These are phyloP conservation scores for Omphalotus guepiniiformis DNA, from an alignment of 768 basidiomycete species.

Conservation along the genomic window DNA sequence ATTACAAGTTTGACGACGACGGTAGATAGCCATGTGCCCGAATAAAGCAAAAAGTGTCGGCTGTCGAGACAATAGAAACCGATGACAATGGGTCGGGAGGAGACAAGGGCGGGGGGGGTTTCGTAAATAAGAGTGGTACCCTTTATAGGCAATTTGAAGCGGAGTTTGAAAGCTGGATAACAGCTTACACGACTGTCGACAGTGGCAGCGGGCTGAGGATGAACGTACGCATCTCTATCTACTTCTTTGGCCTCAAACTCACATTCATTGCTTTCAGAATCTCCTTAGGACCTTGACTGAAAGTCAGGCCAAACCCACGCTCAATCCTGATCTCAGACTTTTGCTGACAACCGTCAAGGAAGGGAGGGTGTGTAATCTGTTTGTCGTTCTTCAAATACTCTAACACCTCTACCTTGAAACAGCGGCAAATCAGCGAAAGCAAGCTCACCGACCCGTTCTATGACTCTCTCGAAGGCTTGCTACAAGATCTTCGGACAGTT, in stretches of 20 bases:
- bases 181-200: conserved; percentile 12
- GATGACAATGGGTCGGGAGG: background rate
- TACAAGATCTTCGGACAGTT: conserved; percentile 78
- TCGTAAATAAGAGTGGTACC: background rate
- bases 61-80: background rate
- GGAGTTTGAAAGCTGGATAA: conserved; percentile 7
- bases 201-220: conserved; percentile 29
- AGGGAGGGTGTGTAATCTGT: conserved; percentile 61
- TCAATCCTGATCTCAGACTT: conserved; percentile 72
- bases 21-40: too few relatives aligned
- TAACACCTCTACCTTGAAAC: conserved; percentile 11
- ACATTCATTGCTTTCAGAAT: conserved; percentile 52
- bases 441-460: conserved; percentile 88
- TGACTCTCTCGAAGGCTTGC: conserved; percentile 86
- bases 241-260: conserved; percentile 22
- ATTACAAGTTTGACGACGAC: too few relatives aligned
- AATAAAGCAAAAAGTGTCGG: background rate
- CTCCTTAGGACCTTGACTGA: conserved; percentile 84
- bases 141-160: conserved; percentile 4
- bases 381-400: conserved; percentile 13
- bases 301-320: conserved; percentile 59
- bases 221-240: conserved; percentile 18
- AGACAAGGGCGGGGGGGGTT: conserved; percentile 1
- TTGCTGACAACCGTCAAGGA: conserved; percentile 85
- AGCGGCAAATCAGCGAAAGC: conserved; percentile 41